These are phyloP conservation scores for Corymbia calophylla DNA, from an alignment of 441 rosid species.

Conservation along the genomic window DNA sequence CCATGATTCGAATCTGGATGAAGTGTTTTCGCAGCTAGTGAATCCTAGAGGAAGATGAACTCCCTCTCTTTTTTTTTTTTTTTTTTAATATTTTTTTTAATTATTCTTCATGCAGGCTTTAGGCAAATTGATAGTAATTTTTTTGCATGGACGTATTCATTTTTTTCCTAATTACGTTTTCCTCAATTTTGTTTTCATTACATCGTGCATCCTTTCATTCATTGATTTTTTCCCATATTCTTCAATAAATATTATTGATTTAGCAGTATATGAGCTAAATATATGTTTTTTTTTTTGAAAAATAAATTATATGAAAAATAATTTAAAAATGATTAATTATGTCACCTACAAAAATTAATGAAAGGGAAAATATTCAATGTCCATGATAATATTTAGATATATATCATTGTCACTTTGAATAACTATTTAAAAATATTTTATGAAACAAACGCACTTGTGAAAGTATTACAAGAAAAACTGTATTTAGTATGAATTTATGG, in stretches of 20 bases:
- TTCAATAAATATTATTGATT: not conserved
- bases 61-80: not conserved
- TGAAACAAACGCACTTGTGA: too few relatives aligned
- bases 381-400: too few relatives aligned
- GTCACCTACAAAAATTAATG: too few relatives aligned
- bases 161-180: not conserved
- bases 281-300: too few relatives aligned
- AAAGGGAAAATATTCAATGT: too few relatives aligned
- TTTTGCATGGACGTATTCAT: accelerated
- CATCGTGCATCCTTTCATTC: not conserved
- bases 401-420: too few relatives aligned
- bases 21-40: not conserved
- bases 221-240: not conserved
- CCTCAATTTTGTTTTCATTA: not conserved
- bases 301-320: too few relatives aligned
- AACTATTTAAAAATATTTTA: too few relatives aligned
- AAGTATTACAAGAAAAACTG: too few relatives aligned
- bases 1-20: not conserved
- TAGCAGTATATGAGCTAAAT: not conserved
- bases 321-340: too few relatives aligned
- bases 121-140: too few relatives aligned
- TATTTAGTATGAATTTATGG: not conserved
- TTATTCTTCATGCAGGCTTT: not conserved
- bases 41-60: constrained; percentile 3
- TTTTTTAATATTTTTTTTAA: not conserved